Conservation (phyloP, 768 basidiomycete genomes). For the Xerocomellus intermedius region DNA sequence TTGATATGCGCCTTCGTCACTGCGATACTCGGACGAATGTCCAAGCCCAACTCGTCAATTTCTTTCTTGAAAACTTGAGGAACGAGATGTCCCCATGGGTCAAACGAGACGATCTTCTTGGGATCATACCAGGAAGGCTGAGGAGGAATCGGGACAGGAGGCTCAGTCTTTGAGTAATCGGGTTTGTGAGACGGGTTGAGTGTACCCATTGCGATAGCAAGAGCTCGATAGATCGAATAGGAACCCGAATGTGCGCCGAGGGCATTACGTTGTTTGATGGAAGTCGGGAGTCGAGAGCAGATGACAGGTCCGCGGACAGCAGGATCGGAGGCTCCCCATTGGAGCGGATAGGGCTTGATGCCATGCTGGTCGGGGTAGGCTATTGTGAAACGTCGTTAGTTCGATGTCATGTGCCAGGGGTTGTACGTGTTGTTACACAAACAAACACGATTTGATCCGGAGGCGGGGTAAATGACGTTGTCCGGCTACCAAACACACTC, state of each 20-base stretch:
- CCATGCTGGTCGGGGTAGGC: slow-evolving; percentile 94
- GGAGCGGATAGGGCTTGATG: slow-evolving; percentile 72
- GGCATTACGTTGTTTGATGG: slow-evolving; percentile 89
- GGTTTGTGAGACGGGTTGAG: slow-evolving; percentile 79
- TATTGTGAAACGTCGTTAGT: slow-evolving; percentile 23
- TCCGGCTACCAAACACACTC: neutral
- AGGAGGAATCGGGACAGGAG: slow-evolving; percentile 75
- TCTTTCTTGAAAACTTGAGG: slow-evolving; percentile 67
- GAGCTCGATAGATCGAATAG: slow-evolving; percentile 92
- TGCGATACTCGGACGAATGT: slow-evolving; percentile 89
- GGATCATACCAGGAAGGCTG: slow-evolving; percentile 77
- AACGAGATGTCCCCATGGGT: slow-evolving; percentile 91
- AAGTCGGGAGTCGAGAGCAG: slow-evolving; percentile 78
- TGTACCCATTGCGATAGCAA: slow-evolving; percentile 88
- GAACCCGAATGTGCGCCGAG: slow-evolving; percentile 92
- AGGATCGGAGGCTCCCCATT: slow-evolving; percentile 76
- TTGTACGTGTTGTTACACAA: slow-evolving; percentile 9
- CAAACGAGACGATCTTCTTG: slow-evolving; percentile 84
- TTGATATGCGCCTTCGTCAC: slow-evolving; percentile 94
- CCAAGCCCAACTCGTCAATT: slow-evolving; percentile 64
- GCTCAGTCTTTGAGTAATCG: slow-evolving; percentile 80
- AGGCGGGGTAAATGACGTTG: slow-evolving; percentile 4
- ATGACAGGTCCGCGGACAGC: slow-evolving; percentile 79
- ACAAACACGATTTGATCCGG: slow-evolving; percentile 9
- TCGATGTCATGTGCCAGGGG: neutral